Evolutionary conservation across 164 flowering plant species (phyloP).

Genomic region (Platanus orientalis): DNA sequence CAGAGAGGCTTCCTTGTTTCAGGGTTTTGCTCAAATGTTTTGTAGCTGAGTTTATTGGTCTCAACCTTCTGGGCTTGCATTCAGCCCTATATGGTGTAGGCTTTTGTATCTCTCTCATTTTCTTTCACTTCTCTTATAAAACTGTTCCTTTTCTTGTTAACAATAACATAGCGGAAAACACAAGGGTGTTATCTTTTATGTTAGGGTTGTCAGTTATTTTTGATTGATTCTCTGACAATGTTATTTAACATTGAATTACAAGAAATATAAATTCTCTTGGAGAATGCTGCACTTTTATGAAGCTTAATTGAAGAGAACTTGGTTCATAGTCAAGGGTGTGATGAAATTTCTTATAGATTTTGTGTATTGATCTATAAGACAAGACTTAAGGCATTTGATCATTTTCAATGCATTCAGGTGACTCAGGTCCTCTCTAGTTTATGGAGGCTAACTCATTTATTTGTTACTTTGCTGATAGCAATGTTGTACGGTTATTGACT

Average conservation of each 20-base stretch:
- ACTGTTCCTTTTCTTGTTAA: no score
- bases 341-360: not conserved
- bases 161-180: no score
- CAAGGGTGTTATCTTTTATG: not conserved
- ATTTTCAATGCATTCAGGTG: not conserved
- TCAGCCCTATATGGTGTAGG: no score
- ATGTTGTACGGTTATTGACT: not conserved
- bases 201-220: not conserved
- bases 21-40: no score
- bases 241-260: not conserved
- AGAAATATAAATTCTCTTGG: not conserved
- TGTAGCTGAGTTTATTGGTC: no score
- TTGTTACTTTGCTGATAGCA: not conserved
- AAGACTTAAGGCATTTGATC: not conserved
- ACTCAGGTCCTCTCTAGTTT: not conserved
- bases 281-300: not conserved
- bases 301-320: not conserved
- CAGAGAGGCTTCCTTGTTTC: not conserved
- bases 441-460: not conserved
- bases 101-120: no score
- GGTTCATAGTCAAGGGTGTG: not conserved
- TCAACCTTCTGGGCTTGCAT: no score
- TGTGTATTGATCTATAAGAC: not conserved
- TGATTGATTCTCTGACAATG: not conserved
- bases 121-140: no score